These are phyloP conservation scores for Tetramitus jugosus DNA, from an alignment of 208 protist genomes.

Conservation along the genomic window DNA sequence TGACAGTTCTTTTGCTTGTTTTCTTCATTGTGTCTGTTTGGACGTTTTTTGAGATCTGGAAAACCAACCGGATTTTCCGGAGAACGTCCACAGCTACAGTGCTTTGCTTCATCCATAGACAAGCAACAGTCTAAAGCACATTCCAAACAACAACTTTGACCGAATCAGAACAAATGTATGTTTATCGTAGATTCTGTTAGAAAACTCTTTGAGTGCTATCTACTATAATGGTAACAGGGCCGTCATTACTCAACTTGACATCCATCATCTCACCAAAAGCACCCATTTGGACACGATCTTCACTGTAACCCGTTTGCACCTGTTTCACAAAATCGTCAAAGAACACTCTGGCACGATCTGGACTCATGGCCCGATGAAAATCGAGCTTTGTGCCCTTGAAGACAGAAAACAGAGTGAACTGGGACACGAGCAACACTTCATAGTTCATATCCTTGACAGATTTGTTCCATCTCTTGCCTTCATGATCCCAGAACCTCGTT, in stretches of 20 bases:
- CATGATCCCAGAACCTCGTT: conserved; percentile 49
- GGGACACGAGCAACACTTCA: conserved; percentile 67
- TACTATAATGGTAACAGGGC: conserved; percentile 69
- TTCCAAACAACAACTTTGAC: too few relatives aligned
- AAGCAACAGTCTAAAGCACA: too few relatives aligned
- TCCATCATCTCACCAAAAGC: conserved; percentile 74
- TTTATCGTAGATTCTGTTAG: too few relatives aligned
- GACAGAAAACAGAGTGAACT: conserved; percentile 75
- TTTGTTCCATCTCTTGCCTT: conserved; percentile 55
- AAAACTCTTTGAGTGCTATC: too few relatives aligned
- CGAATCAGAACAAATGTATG: too few relatives aligned
- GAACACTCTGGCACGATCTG: conserved; percentile 54
- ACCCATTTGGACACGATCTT: conserved; percentile 60
- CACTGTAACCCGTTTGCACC: conserved; percentile 46
- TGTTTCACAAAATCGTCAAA: conserved; percentile 62
- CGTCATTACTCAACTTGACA: conserved; percentile 65
- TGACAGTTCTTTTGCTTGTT: too few relatives aligned
- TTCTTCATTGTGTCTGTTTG: too few relatives aligned
- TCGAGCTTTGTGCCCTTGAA: conserved; percentile 77
- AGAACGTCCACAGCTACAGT: too few relatives aligned
- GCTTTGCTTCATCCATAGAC: too few relatives aligned
- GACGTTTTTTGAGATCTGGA: too few relatives aligned
- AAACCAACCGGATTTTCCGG: too few relatives aligned
- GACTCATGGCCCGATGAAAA: conserved; percentile 73
- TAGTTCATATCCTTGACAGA: conserved; percentile 69